These are phyloP conservation scores for Andrographis paniculata DNA, from an alignment of 305 asterid genomes.

Conservation along the genomic window DNA sequence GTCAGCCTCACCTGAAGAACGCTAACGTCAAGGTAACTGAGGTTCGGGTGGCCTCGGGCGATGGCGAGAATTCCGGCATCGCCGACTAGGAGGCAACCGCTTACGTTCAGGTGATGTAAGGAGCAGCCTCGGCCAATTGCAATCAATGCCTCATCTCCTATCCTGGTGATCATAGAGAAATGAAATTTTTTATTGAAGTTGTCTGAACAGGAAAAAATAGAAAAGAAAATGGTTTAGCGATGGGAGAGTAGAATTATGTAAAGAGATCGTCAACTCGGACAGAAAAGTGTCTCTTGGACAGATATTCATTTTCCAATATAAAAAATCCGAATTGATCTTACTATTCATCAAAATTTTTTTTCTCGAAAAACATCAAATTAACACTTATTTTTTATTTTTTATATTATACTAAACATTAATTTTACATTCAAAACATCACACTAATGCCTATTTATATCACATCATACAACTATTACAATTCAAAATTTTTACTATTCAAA, in stretches of 20 bases:
- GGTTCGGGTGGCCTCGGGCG: conserved; percentile 81
- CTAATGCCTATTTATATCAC: too few relatives aligned
- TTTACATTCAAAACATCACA: too few relatives aligned
- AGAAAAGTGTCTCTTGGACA: conserved; percentile 1
- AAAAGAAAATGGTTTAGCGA: conserved; percentile 4
- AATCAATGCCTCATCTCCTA: conserved; percentile 65
- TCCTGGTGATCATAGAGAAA: conserved; percentile 37
- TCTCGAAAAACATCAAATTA: too few relatives aligned
- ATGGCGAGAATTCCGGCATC: conserved; percentile 79
- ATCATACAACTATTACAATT: too few relatives aligned
- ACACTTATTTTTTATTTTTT: too few relatives aligned
- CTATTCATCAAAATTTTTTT: too few relatives aligned
- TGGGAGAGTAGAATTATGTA: not conserved
- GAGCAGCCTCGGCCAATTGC: conserved; percentile 76
- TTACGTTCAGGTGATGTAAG: conserved; percentile 40
- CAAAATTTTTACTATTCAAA: too few relatives aligned
- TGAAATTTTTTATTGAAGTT: conserved; percentile 1
- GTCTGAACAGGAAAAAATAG: too few relatives aligned
- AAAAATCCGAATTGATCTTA: conserved; percentile 5
- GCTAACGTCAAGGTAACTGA: conserved; percentile 68
- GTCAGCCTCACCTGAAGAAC: conserved; percentile 78
- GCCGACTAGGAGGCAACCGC: conserved; percentile 47
- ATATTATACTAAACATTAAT: too few relatives aligned
- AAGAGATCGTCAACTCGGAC: not conserved
- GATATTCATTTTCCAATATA: not conserved